Evolutionary conservation across 805 yeast genomes (phyloP), one percentile per base, ranked within the genome.

Genomic region (Cyberlindnera mrakii): DNA sequence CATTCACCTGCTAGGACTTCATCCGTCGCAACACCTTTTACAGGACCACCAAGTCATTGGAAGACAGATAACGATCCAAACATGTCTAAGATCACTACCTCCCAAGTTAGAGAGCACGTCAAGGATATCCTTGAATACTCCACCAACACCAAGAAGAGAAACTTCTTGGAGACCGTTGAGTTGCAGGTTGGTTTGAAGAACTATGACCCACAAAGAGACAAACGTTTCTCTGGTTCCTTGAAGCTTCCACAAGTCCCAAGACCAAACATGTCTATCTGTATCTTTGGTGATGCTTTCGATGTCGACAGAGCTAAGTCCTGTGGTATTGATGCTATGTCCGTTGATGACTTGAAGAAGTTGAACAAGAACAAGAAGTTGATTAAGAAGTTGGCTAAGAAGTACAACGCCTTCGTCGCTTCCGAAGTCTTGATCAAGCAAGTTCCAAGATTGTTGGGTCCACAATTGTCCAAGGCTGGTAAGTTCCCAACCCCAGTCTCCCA

Each of bases 401-500:
- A 93, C 95, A 89, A 87, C 72, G 97, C 99, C 63, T 93, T 93
- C 84, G 75, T 93, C 70, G 98, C 99, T 74, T 93, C 99, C 59
- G 99, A 93, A 75, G 96, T 86, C 59, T 86, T 93, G 74, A 93
- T 93, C 74, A 93, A 93, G 83, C 99, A 93, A 81, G 96, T 93
- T 71, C 99, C 99, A 77, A 93, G 99, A 85, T 82, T 93, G 71
- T 82, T 93, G 71, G 99, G 99, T 80, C 99, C 99, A 74, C 96
- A 91, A 75, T 88, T 93, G 70, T 93, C 99, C 63, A 93, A 93
- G 86, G 98, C 97, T 70, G 99, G 99, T 85, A 93, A 93, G 91
- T 93, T 93, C 96, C 99, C 99, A 75, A 91, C 98, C 73, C 99
- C 99, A 77, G 99, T 93, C 65, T 93, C 99, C 58, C 99, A 93